These are phyloP conservation scores for Dryadomyces quercus-mongolicae DNA, from an alignment of 2,329 filamentous ascomycete species.

Conservation along the genomic window DNA sequence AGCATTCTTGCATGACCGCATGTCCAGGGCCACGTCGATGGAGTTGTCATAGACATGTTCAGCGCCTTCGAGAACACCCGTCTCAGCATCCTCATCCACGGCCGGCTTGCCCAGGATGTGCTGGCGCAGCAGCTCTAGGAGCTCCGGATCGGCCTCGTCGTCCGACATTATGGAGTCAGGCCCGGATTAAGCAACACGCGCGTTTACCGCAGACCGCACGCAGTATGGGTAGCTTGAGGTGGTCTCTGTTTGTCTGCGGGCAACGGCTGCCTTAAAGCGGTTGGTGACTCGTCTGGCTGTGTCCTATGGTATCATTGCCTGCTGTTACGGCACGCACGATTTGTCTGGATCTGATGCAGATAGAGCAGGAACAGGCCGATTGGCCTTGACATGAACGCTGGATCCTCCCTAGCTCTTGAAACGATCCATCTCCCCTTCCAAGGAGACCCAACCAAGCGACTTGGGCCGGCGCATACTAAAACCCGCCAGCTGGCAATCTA, in stretches of 20 bases:
- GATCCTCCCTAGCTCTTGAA: background rate
- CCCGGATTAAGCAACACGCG: background rate
- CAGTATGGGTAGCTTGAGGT: background rate
- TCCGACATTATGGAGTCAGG: slow-evolving; percentile 55
- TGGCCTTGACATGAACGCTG: background rate
- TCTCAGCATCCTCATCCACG: slow-evolving; percentile 53
- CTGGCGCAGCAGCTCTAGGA: slow-evolving; percentile 74
- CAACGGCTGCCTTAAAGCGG: background rate
- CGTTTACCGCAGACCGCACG: background rate
- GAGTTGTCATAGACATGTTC: slow-evolving; percentile 85
- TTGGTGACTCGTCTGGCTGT: background rate
- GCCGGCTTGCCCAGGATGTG: slow-evolving; percentile 53
- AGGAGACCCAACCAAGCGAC: background rate
- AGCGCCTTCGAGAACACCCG: slow-evolving; percentile 69
- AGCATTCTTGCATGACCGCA: slow-evolving; percentile 68
- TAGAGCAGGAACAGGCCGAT: background rate
- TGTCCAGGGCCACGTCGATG: slow-evolving; percentile 83
- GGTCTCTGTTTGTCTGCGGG: too few relatives aligned
- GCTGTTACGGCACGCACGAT: background rate
- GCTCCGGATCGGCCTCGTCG: slow-evolving; percentile 80
- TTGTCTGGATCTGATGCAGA: background rate
- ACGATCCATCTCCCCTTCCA: background rate
- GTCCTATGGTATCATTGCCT: background rate
- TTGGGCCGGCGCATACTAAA: background rate
- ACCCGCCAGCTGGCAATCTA: background rate